These are phyloP conservation scores for Xylaria sp. DNA, from an alignment of 2,329 filamentous ascomycete genomes.

Conservation along the genomic window DNA sequence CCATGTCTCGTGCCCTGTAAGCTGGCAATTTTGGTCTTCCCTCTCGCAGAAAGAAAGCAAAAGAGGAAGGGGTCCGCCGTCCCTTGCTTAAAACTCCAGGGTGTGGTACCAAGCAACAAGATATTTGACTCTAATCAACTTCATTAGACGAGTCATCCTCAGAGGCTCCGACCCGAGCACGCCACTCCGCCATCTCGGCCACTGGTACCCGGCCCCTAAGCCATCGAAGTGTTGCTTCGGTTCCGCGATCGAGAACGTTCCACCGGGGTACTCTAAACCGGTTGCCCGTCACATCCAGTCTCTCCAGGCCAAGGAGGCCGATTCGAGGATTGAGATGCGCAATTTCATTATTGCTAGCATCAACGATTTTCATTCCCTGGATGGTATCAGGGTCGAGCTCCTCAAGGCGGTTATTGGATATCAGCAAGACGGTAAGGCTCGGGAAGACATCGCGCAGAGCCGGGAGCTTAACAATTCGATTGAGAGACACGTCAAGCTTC, in stretches of 20 bases:
- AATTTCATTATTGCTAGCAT: conserved; percentile 88
- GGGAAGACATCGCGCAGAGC: conserved; percentile 75
- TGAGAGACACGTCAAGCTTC: conserved; percentile 83
- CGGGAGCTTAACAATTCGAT: conserved; percentile 80
- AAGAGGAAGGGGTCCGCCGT: not conserved
- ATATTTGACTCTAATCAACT: conserved; percentile 30
- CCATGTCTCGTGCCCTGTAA: conserved; percentile 21
- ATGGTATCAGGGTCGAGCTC: conserved; percentile 79
- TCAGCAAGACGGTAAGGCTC: conserved; percentile 74
- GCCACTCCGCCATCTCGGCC: conserved; percentile 68
- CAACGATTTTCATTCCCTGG: conserved; percentile 77
- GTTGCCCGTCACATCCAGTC: conserved; percentile 84
- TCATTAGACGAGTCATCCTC: conserved; percentile 35
- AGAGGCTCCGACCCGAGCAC: conserved; percentile 52
- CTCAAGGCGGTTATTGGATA: conserved; percentile 81
- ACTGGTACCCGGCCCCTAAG: conserved; percentile 79
- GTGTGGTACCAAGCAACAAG: conserved; percentile 11
- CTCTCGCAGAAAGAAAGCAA: not conserved
- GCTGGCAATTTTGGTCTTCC: not conserved
- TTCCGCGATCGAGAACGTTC: conserved; percentile 86
- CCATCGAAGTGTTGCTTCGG: conserved; percentile 85
- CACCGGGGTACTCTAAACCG: conserved; percentile 87
- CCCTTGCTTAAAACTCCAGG: conserved; percentile 19
- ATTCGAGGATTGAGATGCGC: conserved; percentile 82
- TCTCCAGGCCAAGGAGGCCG: conserved; percentile 75